Evolutionary conservation across 805 yeast genomes (phyloP).

Genomic region (Ogataea ramenticola): DNA sequence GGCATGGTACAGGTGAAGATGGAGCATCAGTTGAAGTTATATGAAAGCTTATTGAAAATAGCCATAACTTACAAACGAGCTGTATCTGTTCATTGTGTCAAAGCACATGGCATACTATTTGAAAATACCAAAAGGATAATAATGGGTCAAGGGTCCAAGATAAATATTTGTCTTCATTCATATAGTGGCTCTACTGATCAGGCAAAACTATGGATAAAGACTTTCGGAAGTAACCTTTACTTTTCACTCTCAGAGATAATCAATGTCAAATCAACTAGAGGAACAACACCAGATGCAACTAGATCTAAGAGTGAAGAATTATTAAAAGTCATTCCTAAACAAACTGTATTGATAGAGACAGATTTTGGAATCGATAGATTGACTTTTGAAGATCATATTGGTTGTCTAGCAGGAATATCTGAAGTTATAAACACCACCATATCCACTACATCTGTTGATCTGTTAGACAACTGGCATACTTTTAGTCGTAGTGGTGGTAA

Average conservation of each 20-base stretch:
- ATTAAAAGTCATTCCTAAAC: slow-evolving; percentile 26
- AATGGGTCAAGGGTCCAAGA: slow-evolving; percentile 9
- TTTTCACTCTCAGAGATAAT: slow-evolving; percentile 51
- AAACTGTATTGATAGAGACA: slow-evolving; percentile 42
- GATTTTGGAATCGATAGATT: slow-evolving; percentile 32
- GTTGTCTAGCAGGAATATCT: not conserved
- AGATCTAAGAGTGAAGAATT: slow-evolving; percentile 18
- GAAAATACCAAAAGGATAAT: slow-evolving; percentile 29
- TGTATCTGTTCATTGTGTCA: slow-evolving; percentile 80
- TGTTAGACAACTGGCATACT: not conserved
- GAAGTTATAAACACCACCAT: too few species aligned
- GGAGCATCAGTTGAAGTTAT: slow-evolving; percentile 57
- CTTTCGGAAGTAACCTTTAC: slow-evolving; percentile 27
- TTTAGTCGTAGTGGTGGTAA: too few species aligned
- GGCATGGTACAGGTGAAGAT: slow-evolving; percentile 43
- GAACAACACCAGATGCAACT: slow-evolving; percentile 6
- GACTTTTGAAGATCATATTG: not conserved
- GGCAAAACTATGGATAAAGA: slow-evolving; percentile 38
- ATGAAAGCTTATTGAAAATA: slow-evolving; percentile 42
- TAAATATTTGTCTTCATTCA: slow-evolving; percentile 66
- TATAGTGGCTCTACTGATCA: slow-evolving; percentile 80
- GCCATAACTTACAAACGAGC: slow-evolving; percentile 45
- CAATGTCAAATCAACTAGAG: slow-evolving; percentile 25
- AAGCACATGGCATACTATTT: slow-evolving; percentile 57
- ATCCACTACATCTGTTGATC: too few species aligned